A percentile compares a stretch with the other conserved stretches of the same genome.
Conservation (phyloP, 2,329 filamentous ascomycete species). For the Esteya vermicola region DNA sequence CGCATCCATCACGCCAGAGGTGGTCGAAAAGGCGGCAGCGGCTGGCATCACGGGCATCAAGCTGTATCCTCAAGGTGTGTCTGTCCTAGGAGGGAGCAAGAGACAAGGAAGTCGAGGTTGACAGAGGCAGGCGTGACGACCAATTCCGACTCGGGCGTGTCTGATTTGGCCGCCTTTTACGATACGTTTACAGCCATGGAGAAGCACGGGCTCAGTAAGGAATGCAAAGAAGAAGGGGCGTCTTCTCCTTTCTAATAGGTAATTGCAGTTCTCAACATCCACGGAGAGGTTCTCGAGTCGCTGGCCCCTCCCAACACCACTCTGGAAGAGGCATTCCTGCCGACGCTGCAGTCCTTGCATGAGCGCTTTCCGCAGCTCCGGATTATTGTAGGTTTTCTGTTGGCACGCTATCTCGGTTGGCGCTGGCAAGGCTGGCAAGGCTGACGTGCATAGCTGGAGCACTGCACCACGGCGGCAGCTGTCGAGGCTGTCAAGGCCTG, state of each 20-base stretch:
- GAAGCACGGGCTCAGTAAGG: constrained; percentile 44
- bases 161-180: constrained; percentile 56
- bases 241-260: background rate
- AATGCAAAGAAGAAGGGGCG: no score
- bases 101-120: constrained; percentile 1
- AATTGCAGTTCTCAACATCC: constrained; percentile 48
- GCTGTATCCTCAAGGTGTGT: constrained; percentile 37
- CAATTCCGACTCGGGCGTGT: constrained; percentile 54
- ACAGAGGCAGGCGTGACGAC: constrained; percentile 39
- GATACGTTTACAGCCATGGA: constrained; percentile 86
- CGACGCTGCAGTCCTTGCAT: constrained; percentile 62
- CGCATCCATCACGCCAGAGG: constrained; percentile 48
- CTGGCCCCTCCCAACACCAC: constrained; percentile 22
- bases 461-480: constrained; percentile 76
- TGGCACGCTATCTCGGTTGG: no score
- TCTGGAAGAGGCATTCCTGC: constrained; percentile 60
- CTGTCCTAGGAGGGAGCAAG: no score
- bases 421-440: no score
- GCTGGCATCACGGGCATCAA: constrained; percentile 61
- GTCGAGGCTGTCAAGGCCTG: constrained; percentile 64
- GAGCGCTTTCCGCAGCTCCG: constrained; percentile 57
- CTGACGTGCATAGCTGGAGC: constrained; percentile 29
- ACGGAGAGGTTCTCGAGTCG: constrained; percentile 54
- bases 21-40: constrained; percentile 57
- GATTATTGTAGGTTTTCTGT: constrained; percentile 28